Evolutionary conservation across 2,329 filamentous ascomycete species (phyloP), one percentile per base, ranked within the genome.

Genomic region (Atkinsonella hypoxylon): DNA sequence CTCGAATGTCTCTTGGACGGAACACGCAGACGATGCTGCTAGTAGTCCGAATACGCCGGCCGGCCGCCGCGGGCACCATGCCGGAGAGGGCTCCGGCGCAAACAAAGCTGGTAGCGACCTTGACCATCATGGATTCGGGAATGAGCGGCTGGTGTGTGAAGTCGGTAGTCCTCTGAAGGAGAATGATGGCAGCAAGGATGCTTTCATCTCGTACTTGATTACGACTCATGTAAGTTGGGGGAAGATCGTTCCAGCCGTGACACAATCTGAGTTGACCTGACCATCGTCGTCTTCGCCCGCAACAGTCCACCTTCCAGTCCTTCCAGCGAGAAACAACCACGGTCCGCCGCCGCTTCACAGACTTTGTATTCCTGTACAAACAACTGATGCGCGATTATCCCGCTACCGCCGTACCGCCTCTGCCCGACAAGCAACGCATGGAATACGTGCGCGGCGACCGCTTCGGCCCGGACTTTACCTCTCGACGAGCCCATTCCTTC

Each of bases 361-460:
- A 98, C 71, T 98, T 98, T 65, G 85, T 94, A 59, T 98, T 95
- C 66, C 81, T 98, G 55, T 96, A 88, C 73, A 96, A 95, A 70
- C 84, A 87, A 32, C 82, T 98, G 48, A 82, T 78, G 56, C 83
- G 83, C 64, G 90, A 96, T 66, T 97, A 89, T 61, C 88, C 89
- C 53, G 87, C 89, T 71, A 88, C 86, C 67, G 93, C 93, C 45
- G 88, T 98, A 3, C 93, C 93, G 31, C 93, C 93, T 45, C 76
- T 98, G 49, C 93, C 93, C 49, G 93, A 97, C 70, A 98, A 97
- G 76, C 91, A 97, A 75, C 94, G 94, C 70, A 95, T 98, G 87
- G 89, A 95, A 64, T 97, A 97, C 64, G 93, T 97, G 48, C 87
- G 90, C 36, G 93, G 93, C 59, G 91, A 97, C 72, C 85, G 93